These are phyloP conservation scores for Wickerhamomyces strasburgensis DNA, from an alignment of 805 yeast species.

Conservation along the genomic window DNA sequence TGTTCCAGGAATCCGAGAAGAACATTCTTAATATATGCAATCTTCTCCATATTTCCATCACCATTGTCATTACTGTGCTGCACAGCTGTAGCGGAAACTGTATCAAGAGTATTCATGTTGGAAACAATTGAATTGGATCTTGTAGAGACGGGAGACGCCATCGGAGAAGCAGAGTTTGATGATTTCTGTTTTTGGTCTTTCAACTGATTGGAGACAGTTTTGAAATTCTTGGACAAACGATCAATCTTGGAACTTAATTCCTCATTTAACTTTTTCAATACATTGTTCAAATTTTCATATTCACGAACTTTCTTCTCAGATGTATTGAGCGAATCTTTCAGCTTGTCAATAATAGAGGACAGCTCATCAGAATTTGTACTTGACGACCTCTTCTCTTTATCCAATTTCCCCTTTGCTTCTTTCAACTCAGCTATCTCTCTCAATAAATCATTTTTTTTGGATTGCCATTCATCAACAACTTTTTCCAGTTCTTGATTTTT, in stretches of 20 bases:
- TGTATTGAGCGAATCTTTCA: slow-evolving; percentile 49
- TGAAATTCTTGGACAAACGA: slow-evolving; percentile 65
- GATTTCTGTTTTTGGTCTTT: slow-evolving; percentile 28
- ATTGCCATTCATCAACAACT: slow-evolving; percentile 30
- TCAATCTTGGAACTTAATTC: slow-evolving; percentile 66
- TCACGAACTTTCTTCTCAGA: slow-evolving; percentile 51
- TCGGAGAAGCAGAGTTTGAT: slow-evolving; percentile 12
- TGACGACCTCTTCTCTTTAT: slow-evolving; percentile 24
- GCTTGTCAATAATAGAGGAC: slow-evolving; percentile 31
- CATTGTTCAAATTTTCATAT: slow-evolving; percentile 45
- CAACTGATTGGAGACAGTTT: slow-evolving; percentile 46
- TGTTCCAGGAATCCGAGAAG: slow-evolving; percentile 88
- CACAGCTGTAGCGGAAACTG: background rate
- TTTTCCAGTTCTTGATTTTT: slow-evolving; percentile 38
- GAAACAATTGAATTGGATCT: slow-evolving; percentile 35
- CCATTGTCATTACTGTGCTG: slow-evolving; percentile 3
- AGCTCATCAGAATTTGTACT: slow-evolving; percentile 29
- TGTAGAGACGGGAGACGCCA: slow-evolving; percentile 26
- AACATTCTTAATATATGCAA: slow-evolving; percentile 84
- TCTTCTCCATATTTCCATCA: slow-evolving; percentile 35
- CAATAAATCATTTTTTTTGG: slow-evolving; percentile 30
- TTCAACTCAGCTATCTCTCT: slow-evolving; percentile 29
- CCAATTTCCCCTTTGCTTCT: slow-evolving; percentile 25
- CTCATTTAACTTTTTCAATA: slow-evolving; percentile 58
- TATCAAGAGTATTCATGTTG: slow-evolving; percentile 9